Conservation (phyloP, 2,329 filamentous ascomycete species). For the Aspergillus terreus region DNA sequence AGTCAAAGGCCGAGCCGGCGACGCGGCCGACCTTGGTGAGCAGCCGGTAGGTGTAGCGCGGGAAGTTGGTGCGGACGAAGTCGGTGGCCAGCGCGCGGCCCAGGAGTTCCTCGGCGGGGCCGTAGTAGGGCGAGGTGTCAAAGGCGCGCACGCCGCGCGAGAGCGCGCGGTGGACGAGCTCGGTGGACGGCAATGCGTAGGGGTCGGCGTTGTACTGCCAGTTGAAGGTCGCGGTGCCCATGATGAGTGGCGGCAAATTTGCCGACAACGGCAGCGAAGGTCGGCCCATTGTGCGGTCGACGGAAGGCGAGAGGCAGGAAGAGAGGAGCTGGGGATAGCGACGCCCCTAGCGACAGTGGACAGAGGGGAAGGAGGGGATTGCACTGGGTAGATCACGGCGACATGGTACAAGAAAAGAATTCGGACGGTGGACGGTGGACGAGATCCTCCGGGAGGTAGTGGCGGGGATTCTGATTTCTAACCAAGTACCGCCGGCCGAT, state of each 20-base stretch:
- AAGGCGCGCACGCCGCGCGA: slow-evolving; percentile 48
- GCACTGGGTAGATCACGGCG: neutral
- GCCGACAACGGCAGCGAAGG: slow-evolving; percentile 36
- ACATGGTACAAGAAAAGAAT: too few relatives aligned
- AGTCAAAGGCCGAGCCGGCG: slow-evolving; percentile 55
- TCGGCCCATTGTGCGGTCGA: slow-evolving; percentile 21
- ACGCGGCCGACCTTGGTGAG: slow-evolving; percentile 63
- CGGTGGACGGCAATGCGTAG: slow-evolving; percentile 46
- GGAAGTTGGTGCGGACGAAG: slow-evolving; percentile 43
- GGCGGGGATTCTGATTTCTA: slow-evolving; percentile 9
- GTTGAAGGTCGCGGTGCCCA: slow-evolving; percentile 50
- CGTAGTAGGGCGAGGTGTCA: slow-evolving; percentile 55
- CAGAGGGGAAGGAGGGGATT: neutral
- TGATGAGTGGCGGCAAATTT: slow-evolving; percentile 43
- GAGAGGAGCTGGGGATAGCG: too few relatives aligned
- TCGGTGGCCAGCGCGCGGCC: slow-evolving; percentile 43
- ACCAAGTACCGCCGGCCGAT: slow-evolving; percentile 7
- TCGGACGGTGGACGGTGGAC: neutral
- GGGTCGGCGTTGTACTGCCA: slow-evolving; percentile 49
- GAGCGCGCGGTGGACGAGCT: slow-evolving; percentile 47
- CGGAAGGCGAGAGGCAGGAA: neutral
- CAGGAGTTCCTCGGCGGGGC: slow-evolving; percentile 50
- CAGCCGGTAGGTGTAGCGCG: slow-evolving; percentile 57
- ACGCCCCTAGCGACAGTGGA: neutral
- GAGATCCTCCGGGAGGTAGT: neutral